Evolutionary conservation across 495 filamentous ascomycete genomes (phyloP), one percentile per base, ranked within the genome.

Genomic region (Echria macrotheca): DNA sequence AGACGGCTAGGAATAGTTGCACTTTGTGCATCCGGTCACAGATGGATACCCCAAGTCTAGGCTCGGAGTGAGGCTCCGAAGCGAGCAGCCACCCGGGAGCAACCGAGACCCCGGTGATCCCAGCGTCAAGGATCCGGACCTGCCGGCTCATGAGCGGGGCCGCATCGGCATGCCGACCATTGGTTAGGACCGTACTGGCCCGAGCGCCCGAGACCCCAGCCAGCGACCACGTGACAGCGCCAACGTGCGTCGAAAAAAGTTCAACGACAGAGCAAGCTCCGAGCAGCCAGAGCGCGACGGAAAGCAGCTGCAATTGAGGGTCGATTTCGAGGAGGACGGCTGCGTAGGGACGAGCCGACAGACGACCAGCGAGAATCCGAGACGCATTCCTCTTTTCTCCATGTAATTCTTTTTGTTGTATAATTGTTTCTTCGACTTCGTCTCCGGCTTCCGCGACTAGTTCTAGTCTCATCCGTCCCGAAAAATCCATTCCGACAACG

Each of bases 281-380:
- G 22, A 47, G 9, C 33, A 11, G 10, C 4, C 9, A 29, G 19
- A 11, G n/a, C 46, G 46, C 46, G 46, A 48, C 22, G 17, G 15
- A 23, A 35, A 25, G 46, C 35, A 14, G 35, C 22, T 29, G 50
- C 35, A 38, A 39, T 33, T 24, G 28, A 52, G 44, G 49, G 43
- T 32, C 43, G 49, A 24, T 19, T n/a, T n/a, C n/a, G n/a, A 38
- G 44, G 50, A 49, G 43, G 44, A 49, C 50, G 33, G 50, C 33
- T 48, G 50, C 35, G 35, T 38, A 39, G 46, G 32, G 40, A 41
- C 23, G 26, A 49, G 24, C 40, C 29, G 48, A 19, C 24, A 40
- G 15, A 38, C 19, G 17, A 19, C 22, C 25, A 23, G 25, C 5
- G n/a, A 21, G 2, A 28, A 10, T 24, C 15, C 45, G 22, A 48